These are phyloP conservation scores for Myxozyma vanderwaltii DNA, from an alignment of 805 yeast species.

Conservation along the genomic window DNA sequence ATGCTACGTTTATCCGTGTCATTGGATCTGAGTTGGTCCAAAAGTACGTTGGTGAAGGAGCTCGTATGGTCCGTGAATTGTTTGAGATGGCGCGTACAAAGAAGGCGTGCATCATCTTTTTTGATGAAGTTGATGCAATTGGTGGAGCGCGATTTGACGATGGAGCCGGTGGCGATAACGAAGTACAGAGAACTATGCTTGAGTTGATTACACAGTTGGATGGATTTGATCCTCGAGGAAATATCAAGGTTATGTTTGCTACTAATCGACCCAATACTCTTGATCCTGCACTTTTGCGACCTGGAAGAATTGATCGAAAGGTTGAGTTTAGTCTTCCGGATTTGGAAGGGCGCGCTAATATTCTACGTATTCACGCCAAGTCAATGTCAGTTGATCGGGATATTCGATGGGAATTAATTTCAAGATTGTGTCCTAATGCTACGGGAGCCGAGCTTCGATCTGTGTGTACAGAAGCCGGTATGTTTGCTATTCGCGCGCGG, in stretches of 20 bases:
- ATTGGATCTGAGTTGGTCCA: constrained; percentile 98
- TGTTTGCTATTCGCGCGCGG: constrained; percentile 98
- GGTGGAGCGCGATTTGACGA: constrained; percentile 99
- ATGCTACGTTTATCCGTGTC: constrained; percentile 96
- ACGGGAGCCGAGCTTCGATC: constrained; percentile 99
- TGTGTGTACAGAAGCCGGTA: constrained; percentile 99
- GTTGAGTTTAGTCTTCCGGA: constrained; percentile 97
- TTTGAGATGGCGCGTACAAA: constrained; percentile 99
- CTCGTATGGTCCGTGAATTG: constrained; percentile 97
- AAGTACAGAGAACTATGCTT: constrained; percentile 98
- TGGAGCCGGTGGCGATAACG: constrained; percentile 98
- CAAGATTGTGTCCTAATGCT: constrained; percentile 95
- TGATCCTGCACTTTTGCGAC: constrained; percentile 96
- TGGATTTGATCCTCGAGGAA: constrained; percentile 98
- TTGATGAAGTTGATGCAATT: constrained; percentile 98
- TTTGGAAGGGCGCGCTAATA: constrained; percentile 96
- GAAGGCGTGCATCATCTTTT: constrained; percentile 96
- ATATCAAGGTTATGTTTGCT: constrained; percentile 99
- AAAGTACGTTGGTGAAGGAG: constrained; percentile 99
- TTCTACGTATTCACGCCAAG: constrained; percentile 94
- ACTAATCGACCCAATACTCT: constrained; percentile 97
- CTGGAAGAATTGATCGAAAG: constrained; percentile 98
- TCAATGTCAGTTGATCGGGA: constrained; percentile 97
- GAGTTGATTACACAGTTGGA: constrained; percentile 96
- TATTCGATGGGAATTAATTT: constrained; percentile 97